Percentiles rank a stretch among this genome's conserved stretches.
Conservation (phyloP, 1,284 basidiomycete genomes). For the Cystobasidium pallidum region DNA sequence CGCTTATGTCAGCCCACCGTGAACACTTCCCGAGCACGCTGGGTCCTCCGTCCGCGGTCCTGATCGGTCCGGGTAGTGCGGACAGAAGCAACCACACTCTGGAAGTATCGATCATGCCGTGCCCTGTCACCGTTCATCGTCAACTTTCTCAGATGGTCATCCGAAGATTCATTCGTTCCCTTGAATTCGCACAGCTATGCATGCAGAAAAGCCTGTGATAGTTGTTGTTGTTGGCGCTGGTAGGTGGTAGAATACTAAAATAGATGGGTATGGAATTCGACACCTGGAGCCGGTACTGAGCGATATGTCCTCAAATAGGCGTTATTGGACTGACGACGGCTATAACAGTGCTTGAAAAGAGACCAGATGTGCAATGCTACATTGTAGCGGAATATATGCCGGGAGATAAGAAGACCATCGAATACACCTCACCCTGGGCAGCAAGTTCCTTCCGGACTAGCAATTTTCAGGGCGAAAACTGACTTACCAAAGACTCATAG, state of each 20-base stretch:
- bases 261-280: neutral
- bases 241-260: conserved; percentile 3
- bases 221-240: conserved; percentile 46
- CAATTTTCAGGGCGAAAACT: no score
- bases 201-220: neutral
- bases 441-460: conserved; percentile 56
- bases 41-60: neutral
- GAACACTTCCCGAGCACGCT: neutral
- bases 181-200: neutral
- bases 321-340: conserved; percentile 74
- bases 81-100: neutral
- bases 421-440: conserved; percentile 76
- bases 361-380: conserved; percentile 62
- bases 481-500: neutral
- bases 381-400: conserved; percentile 70
- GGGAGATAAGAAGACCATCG: conserved; percentile 67
- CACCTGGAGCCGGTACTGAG: no score
- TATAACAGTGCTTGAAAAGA: conserved; percentile 65
- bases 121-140: no score
- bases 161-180: no score
- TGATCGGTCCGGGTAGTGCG: neutral
- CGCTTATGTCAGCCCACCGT: no score
- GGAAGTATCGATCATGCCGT: no score
- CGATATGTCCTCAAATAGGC: conserved; percentile 58
- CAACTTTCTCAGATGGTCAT: no score